Conservation (phyloP, 441 rosid genomes). For the Pelargonium myrrhifolium region DNA sequence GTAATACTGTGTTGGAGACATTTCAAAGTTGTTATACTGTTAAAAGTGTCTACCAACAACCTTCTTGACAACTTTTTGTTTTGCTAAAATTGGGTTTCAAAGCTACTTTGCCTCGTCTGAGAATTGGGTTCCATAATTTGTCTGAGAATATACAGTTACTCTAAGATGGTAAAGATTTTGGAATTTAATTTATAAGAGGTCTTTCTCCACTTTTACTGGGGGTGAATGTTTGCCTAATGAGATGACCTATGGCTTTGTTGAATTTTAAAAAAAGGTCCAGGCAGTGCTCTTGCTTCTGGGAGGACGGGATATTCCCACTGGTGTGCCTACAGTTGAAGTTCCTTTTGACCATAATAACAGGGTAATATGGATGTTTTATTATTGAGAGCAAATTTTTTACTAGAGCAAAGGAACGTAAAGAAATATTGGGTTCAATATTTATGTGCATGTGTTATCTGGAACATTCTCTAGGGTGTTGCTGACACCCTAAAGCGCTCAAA, state of each 20-base stretch:
- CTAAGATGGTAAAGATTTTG: background rate
- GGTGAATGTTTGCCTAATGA: background rate
- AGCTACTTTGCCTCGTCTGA: too few relatives aligned
- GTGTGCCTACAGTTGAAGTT: conserved; percentile 44
- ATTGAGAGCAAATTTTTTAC: background rate
- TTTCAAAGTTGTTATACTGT: background rate
- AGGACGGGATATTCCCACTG: conserved; percentile 45
- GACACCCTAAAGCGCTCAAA: conserved; percentile 48
- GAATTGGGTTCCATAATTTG: too few relatives aligned
- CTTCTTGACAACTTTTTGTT: background rate
- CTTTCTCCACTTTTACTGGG: background rate
- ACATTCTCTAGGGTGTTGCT: conserved; percentile 33
- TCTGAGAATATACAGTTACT: too few relatives aligned
- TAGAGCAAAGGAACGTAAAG: background rate
- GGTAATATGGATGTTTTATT: conserved; percentile 31
- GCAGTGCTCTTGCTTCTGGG: conserved; percentile 67
- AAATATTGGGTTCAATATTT: conserved; percentile 6
- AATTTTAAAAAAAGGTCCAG: conserved; percentile 43
- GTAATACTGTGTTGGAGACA: background rate
- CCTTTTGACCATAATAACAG: conserved; percentile 38
- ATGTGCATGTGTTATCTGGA: conserved; percentile 16
- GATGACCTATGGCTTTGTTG: conserved; percentile 10
- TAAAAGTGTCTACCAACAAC: too few relatives aligned
- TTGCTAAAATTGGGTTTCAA: background rate
- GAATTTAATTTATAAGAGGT: background rate